Conservation (phyloP, 2,329 filamentous ascomycete genomes). For the Lachnellula willkommii region DNA sequence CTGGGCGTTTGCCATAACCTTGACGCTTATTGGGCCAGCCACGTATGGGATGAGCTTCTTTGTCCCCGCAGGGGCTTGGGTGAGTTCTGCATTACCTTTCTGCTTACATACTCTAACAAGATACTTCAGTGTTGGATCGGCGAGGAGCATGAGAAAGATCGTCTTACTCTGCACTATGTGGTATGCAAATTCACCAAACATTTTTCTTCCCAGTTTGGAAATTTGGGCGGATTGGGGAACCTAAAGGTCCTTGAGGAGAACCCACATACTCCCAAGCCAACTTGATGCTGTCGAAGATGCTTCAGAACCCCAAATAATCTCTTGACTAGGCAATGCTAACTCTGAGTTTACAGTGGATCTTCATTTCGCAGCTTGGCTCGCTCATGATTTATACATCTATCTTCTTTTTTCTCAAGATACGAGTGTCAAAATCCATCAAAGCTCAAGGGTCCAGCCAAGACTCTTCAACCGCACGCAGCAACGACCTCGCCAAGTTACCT, state of each 20-base stretch:
- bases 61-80: constrained; percentile 47
- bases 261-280: too few relatives aligned
- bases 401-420: constrained; percentile 29
- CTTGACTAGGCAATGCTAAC: too few relatives aligned
- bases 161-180: constrained; percentile 46
- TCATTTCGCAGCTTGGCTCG: constrained; percentile 45
- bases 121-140: constrained; percentile 47
- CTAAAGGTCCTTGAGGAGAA: too few relatives aligned
- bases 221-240: too few relatives aligned
- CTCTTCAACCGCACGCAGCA: background rate
- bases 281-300: too few relatives aligned
- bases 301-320: too few relatives aligned
- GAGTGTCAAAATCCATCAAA: constrained; percentile 6
- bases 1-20: constrained; percentile 39
- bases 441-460: background rate
- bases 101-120: background rate
- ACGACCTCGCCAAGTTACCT: background rate
- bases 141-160: constrained; percentile 38
- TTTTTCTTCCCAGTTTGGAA: constrained; percentile 46
- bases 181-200: constrained; percentile 39
- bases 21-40: constrained; percentile 38
- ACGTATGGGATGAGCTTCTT: constrained; percentile 41
- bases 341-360: too few relatives aligned
- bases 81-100: constrained; percentile 21
- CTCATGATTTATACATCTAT: constrained; percentile 43